These are phyloP conservation scores for Pestalotiopsis sp. DNA, from an alignment of 2,329 filamentous ascomycete species.

Conservation along the genomic window DNA sequence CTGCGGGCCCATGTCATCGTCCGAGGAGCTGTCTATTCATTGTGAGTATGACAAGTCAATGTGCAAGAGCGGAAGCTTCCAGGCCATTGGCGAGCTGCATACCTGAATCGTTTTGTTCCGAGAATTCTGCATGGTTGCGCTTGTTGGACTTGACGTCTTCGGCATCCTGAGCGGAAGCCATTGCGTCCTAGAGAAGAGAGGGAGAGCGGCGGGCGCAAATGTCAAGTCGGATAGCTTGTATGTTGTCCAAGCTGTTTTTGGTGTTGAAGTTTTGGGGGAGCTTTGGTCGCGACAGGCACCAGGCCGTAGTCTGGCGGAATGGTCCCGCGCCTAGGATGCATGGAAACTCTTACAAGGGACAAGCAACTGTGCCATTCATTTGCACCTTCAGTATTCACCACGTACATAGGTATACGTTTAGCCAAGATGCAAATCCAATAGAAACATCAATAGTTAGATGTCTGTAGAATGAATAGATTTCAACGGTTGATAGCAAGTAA, in stretches of 20 bases:
- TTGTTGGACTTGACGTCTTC: slow-evolving; percentile 25
- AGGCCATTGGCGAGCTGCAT: slow-evolving; percentile 11
- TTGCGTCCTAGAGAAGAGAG: slow-evolving; percentile 8
- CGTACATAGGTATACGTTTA: no score
- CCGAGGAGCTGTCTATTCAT: slow-evolving; percentile 64
- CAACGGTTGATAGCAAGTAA: no score
- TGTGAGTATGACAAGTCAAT: neutral
- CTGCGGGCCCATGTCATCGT: slow-evolving; percentile 85
- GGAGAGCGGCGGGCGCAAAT: neutral
- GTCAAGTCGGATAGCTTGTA: neutral
- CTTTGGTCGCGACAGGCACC: neutral
- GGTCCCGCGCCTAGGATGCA: neutral
- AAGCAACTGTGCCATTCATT: neutral
- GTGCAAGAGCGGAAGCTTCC: neutral
- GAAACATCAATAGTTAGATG: no score
- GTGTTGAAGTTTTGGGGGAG: slow-evolving; percentile 6
- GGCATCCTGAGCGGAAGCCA: slow-evolving; percentile 22
- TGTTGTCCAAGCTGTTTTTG: neutral
- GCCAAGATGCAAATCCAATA: no score
- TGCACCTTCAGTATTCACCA: no score
- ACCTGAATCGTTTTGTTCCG: slow-evolving; percentile 25
- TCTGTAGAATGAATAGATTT: no score
- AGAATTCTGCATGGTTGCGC: slow-evolving; percentile 30
- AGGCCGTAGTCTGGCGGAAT: neutral
- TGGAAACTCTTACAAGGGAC: neutral